Evolutionary conservation across 495 filamentous ascomycete genomes (phyloP).

Genomic region (Aspergillus haitiensis): DNA sequence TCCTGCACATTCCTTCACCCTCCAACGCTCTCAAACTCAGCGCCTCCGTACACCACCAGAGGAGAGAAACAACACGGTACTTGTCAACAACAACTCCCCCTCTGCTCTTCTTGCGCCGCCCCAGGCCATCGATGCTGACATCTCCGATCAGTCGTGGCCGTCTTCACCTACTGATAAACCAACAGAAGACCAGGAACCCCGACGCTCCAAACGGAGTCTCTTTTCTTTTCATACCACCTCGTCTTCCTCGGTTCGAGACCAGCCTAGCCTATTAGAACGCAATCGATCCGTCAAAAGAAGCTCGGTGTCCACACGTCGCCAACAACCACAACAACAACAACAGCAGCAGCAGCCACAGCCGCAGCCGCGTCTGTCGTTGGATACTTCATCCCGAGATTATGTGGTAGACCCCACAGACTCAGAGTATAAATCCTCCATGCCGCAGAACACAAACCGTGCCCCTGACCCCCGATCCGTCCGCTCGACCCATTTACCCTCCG

Average conservation of each 20-base stretch:
- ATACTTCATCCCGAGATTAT: slow-evolving; percentile 23
- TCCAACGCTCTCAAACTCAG: slow-evolving; percentile 35
- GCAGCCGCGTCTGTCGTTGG: slow-evolving; percentile 14
- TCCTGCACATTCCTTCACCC: slow-evolving; percentile 23
- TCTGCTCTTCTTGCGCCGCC: slow-evolving; percentile 18
- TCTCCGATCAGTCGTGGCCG: slow-evolving; percentile 24
- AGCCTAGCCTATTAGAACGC: slow-evolving; percentile 21
- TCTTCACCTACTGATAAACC: slow-evolving; percentile 18
- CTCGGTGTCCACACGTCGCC: slow-evolving; percentile 13
- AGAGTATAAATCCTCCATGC: slow-evolving; percentile 32
- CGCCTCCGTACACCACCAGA: slow-evolving; percentile 27
- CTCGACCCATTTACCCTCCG: slow-evolving; percentile 19
- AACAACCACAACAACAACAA: slow-evolving; percentile 12
- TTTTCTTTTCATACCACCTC: slow-evolving; percentile 26
- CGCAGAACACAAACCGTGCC: slow-evolving; percentile 20
- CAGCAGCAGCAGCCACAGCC: slow-evolving; percentile 3
- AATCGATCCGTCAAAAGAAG: slow-evolving; percentile 22
- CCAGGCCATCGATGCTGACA: slow-evolving; percentile 26
- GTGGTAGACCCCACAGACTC: slow-evolving; percentile 15
- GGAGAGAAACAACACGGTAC: slow-evolving; percentile 18
- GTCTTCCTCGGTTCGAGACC: slow-evolving; percentile 20
- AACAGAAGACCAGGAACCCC: slow-evolving; percentile 20
- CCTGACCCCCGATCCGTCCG: slow-evolving; percentile 21
- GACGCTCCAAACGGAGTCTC: slow-evolving; percentile 26
- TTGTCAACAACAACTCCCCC: slow-evolving; percentile 21